Evolutionary conservation across 805 yeast genomes (phyloP).

Genomic region (Phaffomyces thermotolerans): DNA sequence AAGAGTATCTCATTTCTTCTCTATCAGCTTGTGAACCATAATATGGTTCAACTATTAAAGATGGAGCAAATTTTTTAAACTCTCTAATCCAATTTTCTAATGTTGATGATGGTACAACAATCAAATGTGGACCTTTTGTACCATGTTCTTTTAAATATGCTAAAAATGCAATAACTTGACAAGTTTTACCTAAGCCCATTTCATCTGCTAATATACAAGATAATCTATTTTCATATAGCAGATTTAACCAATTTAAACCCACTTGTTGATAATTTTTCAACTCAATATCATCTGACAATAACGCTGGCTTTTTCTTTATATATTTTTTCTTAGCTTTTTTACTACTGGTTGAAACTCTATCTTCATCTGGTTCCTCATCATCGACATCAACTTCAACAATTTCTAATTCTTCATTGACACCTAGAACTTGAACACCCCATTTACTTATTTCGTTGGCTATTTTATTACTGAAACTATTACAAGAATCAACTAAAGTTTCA

Average conservation of each 20-base stretch:
- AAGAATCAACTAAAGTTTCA: slow-evolving; percentile 79
- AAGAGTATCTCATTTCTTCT: slow-evolving; percentile 68
- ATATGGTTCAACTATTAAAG: slow-evolving; percentile 77
- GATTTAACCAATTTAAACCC: slow-evolving; percentile 90
- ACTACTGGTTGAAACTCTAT: slow-evolving; percentile 24
- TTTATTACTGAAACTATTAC: slow-evolving; percentile 67
- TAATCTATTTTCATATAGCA: slow-evolving; percentile 68
- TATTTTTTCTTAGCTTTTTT: slow-evolving; percentile 29
- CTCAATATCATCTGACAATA: slow-evolving; percentile 54
- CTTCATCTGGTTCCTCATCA: slow-evolving; percentile 25
- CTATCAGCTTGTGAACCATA: slow-evolving; percentile 86
- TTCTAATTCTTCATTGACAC: slow-evolving; percentile 57
- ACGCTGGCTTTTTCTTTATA: slow-evolving; percentile 64
- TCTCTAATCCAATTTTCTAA: slow-evolving; percentile 97
- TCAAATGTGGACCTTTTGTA: slow-evolving; percentile 76
- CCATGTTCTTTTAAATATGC: slow-evolving; percentile 72
- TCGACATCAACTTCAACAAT: slow-evolving; percentile 43
- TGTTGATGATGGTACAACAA: slow-evolving; percentile 95
- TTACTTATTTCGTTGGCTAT: slow-evolving; percentile 65
- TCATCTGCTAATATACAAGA: slow-evolving; percentile 97
- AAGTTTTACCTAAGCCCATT: slow-evolving; percentile 97
- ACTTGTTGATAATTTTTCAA: slow-evolving; percentile 90
- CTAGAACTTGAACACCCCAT: slow-evolving; percentile 85
- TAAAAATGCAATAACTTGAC: slow-evolving; percentile 90
- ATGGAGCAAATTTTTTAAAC: slow-evolving; percentile 82